A percentile compares a stretch with the other conserved stretches of the same genome.
phyloP scores from a whole-genome alignment of 768 basidiomycete genomes.

The Podaxis sp. region DNA sequence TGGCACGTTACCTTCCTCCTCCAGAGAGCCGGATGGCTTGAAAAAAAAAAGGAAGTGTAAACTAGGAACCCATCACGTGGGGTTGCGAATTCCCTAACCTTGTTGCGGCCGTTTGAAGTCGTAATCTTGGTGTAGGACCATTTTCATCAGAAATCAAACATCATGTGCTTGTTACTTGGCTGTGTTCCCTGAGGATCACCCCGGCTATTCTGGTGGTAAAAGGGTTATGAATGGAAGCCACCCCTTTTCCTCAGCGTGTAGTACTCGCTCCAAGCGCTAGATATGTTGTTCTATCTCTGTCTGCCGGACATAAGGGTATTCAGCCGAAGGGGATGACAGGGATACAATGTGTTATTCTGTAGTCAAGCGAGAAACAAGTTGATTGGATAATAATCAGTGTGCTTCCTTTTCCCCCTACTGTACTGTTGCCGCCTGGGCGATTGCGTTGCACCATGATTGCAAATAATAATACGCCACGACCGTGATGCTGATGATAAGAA shows the following conservation, averaged over 20 bases:
- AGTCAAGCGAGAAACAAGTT: slow-evolving; percentile 2
- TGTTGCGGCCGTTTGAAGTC: not conserved
- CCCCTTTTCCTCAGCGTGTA: not conserved
- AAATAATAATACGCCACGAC: not conserved
- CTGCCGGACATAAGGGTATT: not conserved
- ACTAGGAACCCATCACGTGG: not conserved
- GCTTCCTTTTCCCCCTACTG: not conserved
- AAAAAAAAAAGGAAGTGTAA: not conserved
- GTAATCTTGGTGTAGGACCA: too few relatives aligned
- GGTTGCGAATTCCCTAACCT: not conserved
- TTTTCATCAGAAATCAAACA: not conserved
- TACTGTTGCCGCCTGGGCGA: not conserved
- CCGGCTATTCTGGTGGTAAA: too few relatives aligned
- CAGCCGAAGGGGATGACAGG: not conserved
- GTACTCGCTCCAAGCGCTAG: not conserved
- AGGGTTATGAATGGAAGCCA: too few relatives aligned
- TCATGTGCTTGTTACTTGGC: not conserved
- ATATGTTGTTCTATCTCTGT: not conserved
- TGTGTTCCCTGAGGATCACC: too few relatives aligned
- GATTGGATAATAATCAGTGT: not conserved
- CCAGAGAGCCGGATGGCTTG: not conserved
- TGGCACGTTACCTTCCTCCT: not conserved
- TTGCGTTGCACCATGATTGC: not conserved
- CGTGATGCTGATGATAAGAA: not conserved
- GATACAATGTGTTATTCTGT: not conserved